Evolutionary conservation across 345 rosid species (phyloP), one percentile per base, ranked within the genome.

Genomic region (Cardamine resedifolia): DNA sequence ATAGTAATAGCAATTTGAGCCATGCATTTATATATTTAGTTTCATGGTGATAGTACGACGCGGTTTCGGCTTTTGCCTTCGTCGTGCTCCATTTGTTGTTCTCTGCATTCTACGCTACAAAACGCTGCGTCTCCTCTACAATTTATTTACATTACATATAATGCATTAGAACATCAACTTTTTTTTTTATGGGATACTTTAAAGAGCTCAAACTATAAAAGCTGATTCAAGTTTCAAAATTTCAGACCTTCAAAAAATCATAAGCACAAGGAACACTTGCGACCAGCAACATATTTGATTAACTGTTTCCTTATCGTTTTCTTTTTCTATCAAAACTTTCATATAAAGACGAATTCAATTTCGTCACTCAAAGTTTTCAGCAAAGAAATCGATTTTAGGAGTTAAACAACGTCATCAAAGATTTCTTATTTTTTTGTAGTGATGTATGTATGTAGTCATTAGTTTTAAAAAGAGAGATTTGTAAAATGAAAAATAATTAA

Each of bases 71-170:
- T 84, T 71, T 80, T 81, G 69, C 70, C 76, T 79, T 85, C 87
- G 65, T 92, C 96, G 51, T 82, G 83, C 78, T 88, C 83, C 66
- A 90, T 88, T 77, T 83, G 87, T 53, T 84, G 67, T 60, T 86
- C 98, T 82, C 98, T 85, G 81, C 96, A 92, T 77, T 86, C 92
- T 74, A 58, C 70, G 64, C 96, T 87, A 64, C 98, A 92, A 83
- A 92, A 92, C 14, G 93, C 98, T 39, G 86, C 75, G 49, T 92
- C 92, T 44, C 98, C 96, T 85, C 96, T 88, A 10, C 70, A 72
- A 27, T 74, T 67, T 68, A 18, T 67, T 57, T 7, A 55, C 64
- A 55, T 11, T 34, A 66, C 61, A 47, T 4, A 57, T 30, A 43
- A 65, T 36, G 0, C 66, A 36, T 56, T 24, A 10, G 24, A 53